These are phyloP conservation scores for Trichoderma atroviride DNA, from an alignment of 2,329 filamentous ascomycete species.

Conservation along the genomic window DNA sequence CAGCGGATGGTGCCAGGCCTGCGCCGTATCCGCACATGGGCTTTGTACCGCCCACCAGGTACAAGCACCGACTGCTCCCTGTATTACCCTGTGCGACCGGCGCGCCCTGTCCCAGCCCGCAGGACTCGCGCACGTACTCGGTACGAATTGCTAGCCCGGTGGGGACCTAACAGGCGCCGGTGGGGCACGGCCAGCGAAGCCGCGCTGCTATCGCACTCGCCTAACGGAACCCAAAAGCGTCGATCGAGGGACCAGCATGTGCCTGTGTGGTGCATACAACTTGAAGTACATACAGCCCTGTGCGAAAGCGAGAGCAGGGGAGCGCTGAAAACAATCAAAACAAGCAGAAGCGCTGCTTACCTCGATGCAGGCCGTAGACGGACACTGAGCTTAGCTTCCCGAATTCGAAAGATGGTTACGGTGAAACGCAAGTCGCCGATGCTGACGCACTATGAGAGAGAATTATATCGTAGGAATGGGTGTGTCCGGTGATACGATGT, in stretches of 20 bases:
- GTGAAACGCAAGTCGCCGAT: not conserved
- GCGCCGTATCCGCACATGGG: constrained; percentile 25
- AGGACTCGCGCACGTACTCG: not conserved
- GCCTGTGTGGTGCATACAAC: not conserved
- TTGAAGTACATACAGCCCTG: not conserved
- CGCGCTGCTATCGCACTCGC: constrained; percentile 16
- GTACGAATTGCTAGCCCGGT: constrained; percentile 13
- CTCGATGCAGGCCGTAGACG: not conserved
- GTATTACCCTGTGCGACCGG: not conserved
- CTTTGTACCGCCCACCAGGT: not conserved
- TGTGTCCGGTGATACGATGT: not conserved
- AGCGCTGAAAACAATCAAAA: not conserved
- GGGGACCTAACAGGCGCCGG: not conserved
- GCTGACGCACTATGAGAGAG: constrained; percentile 17
- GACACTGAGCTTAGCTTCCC: not conserved
- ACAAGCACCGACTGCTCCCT: not conserved
- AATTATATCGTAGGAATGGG: constrained; percentile 1
- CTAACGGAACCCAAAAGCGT: constrained; percentile 26
- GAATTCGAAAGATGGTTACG: not conserved
- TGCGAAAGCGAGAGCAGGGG: not conserved
- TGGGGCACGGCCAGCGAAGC: constrained; percentile 22
- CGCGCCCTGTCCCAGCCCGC: constrained; percentile 3
- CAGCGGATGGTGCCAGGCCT: constrained; percentile 23
- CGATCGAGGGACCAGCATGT: constrained; percentile 13
- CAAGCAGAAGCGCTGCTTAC: constrained; percentile 7